phyloP scores from a whole-genome alignment of 768 basidiomycete genomes.

The Suillus cothurnatus region DNA sequence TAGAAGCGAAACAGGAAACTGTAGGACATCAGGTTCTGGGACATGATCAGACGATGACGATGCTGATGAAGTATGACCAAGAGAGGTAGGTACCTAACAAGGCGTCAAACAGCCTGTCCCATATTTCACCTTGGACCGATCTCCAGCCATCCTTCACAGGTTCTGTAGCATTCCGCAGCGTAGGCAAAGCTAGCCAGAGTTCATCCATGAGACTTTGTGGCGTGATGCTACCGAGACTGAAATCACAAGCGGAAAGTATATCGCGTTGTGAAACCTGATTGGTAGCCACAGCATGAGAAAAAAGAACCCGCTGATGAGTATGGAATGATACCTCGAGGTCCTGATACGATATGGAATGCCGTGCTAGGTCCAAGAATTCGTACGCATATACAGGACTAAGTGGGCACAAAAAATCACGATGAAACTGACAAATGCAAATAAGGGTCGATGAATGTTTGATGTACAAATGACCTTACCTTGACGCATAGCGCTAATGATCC shows the following conservation, averaged over 20 bases:
- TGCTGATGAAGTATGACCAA: not conserved
- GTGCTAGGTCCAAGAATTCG: constrained; percentile 55
- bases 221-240: constrained; percentile 54
- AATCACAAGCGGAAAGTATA: constrained; percentile 49
- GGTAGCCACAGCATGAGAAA: not conserved
- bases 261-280: constrained; percentile 57
- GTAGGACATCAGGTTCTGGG: constrained; percentile 55
- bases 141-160: constrained; percentile 46
- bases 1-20: constrained; percentile 54
- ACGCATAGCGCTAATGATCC: constrained; percentile 62
- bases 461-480: constrained; percentile 44
- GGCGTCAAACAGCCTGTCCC: constrained; percentile 50
- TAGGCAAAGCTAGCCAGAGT: constrained; percentile 57
- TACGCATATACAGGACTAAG: constrained; percentile 51
- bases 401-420: constrained; percentile 64
- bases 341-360: constrained; percentile 44
- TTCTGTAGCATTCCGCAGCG: constrained; percentile 44
- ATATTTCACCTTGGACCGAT: constrained; percentile 45
- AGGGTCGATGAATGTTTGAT: not conserved
- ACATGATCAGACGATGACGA: not conserved
- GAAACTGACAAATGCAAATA: constrained; percentile 43
- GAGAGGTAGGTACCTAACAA: constrained; percentile 35
- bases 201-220: constrained; percentile 55
- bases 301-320: not conserved
- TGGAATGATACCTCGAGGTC: constrained; percentile 52